Conservation (phyloP, 1,284 basidiomycete genomes). For the Hypsizygus ulmarius region DNA sequence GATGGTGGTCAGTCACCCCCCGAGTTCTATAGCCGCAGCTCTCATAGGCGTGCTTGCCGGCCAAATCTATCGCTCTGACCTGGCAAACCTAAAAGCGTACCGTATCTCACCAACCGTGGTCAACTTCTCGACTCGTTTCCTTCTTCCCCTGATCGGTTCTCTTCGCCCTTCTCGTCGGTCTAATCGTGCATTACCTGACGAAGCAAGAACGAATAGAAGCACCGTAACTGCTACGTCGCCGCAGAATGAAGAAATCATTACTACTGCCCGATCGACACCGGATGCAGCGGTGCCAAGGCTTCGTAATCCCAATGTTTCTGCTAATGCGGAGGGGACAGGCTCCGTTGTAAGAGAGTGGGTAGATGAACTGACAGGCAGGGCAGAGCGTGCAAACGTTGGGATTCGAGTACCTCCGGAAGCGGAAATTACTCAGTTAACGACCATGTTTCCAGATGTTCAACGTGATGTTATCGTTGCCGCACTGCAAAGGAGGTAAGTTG, state of each 20-base stretch:
- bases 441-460: conserved; percentile 81
- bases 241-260: conserved; percentile 52
- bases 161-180: conserved; percentile 47
- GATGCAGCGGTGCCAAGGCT: conserved; percentile 20
- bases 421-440: conserved; percentile 71
- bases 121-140: conserved; percentile 46
- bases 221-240: conserved; percentile 15
- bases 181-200: conserved; percentile 46
- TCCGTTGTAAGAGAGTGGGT: conserved; percentile 83
- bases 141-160: conserved; percentile 65
- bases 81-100: conserved; percentile 72
- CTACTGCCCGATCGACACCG: conserved; percentile 46
- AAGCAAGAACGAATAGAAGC: conserved; percentile 20
- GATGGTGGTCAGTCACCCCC: conserved; percentile 67
- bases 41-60: conserved; percentile 68
- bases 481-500: conserved; percentile 74
- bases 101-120: conserved; percentile 62
- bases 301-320: conserved; percentile 18
- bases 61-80: conserved; percentile 76
- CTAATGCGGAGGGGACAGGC: conserved; percentile 17
- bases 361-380: conserved; percentile 69
- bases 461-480: conserved; percentile 76
- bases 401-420: conserved; percentile 70
- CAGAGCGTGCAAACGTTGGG: conserved; percentile 46
- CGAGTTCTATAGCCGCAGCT: conserved; percentile 60